Evolutionary conservation across 768 basidiomycete species (phyloP), one percentile per base, ranked within the genome.

Genomic region (Leccinum obscurum): DNA sequence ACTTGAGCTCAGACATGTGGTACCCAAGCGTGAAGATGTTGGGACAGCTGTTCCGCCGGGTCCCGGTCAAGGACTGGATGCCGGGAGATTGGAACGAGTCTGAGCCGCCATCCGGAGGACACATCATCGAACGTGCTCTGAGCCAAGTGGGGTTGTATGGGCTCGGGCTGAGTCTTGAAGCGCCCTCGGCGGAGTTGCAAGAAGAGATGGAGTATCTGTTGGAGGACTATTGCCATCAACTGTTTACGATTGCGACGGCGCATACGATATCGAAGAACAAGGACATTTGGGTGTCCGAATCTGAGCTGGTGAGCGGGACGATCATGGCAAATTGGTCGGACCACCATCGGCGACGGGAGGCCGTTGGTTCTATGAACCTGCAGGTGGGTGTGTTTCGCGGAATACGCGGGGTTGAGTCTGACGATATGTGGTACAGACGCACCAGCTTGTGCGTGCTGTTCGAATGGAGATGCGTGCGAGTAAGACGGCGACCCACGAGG

Each of bases 11-110:
- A 15, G 58, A 61, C 1, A 53, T 20, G 1, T 79, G 69, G 59
- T 85, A 84, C 65, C 62, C 62, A 4, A 84, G 82, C 14, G 0
- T 37, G 6, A 80, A 80, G 52, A 64, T 80, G 1, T 72, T 85
- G 1, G 83, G 83, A 24, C 2, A 67, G 1, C 67, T 84, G 32
- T 84, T 75, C 61, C 79, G 83, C 22, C 77, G 73, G 4, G 78
- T 84, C 13, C 79, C 79, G 0, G 55, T 75, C 34, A 64, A 68
- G 46, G 69, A 73, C 30, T 77, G 72, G 64, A 65, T 69, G 44
- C 76, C 73, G 2, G 57, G 57, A 11, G 66, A 66, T 22, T 67
- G 68, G 70, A 54, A 61, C 20, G 34, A 52, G 11, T 5, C 39
- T 9, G 11, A 52, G 1, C 60, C 70, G 28, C 72, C 75, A 10